A percentile compares a stretch with the other conserved stretches of the same genome.
Conservation (phyloP, 73 alveolate genomes). For the Tetrahymena malaccensis region DNA sequence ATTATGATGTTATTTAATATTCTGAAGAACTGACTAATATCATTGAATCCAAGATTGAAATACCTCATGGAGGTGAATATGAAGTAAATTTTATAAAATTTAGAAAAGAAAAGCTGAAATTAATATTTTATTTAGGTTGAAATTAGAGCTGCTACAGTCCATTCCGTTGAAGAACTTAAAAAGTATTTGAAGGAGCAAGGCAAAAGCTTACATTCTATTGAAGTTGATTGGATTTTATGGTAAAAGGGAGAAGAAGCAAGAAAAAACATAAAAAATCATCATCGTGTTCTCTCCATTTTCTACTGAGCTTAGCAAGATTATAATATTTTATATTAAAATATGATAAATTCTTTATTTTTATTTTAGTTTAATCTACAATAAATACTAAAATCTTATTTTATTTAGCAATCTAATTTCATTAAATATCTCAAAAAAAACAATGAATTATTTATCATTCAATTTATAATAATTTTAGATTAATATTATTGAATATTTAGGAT, state of each 20-base stretch:
- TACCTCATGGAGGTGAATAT: conserved; percentile 52
- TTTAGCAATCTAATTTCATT: too few species aligned
- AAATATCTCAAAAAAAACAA: too few species aligned
- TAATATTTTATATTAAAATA: background rate
- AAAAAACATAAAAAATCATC: conserved; percentile 55
- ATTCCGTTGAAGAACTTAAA: conserved; percentile 58
- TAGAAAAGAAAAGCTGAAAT: background rate
- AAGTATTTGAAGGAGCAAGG: conserved; percentile 38
- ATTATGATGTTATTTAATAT: conserved; percentile 60
- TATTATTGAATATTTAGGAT: too few species aligned
- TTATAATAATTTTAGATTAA: too few species aligned
- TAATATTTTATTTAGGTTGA: conserved; percentile 9
- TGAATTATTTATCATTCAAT: too few species aligned
- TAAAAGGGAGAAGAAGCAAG: conserved; percentile 67
- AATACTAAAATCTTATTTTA: too few species aligned
- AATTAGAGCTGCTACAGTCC: conserved; percentile 72
- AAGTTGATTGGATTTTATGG: conserved; percentile 76
- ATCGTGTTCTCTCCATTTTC: conserved; percentile 66
- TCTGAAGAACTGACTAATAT: conserved; percentile 38
- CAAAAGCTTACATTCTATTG: conserved; percentile 35
- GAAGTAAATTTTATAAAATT: conserved; percentile 25
- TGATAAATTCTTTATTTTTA: too few species aligned
- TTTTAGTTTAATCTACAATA: too few species aligned
- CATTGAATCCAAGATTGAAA: conserved; percentile 47
- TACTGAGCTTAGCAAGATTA: conserved; percentile 12